Base-by-base conservation (phyloP, 257 asterid genomes). In the Linderniella brevidens region DNA sequence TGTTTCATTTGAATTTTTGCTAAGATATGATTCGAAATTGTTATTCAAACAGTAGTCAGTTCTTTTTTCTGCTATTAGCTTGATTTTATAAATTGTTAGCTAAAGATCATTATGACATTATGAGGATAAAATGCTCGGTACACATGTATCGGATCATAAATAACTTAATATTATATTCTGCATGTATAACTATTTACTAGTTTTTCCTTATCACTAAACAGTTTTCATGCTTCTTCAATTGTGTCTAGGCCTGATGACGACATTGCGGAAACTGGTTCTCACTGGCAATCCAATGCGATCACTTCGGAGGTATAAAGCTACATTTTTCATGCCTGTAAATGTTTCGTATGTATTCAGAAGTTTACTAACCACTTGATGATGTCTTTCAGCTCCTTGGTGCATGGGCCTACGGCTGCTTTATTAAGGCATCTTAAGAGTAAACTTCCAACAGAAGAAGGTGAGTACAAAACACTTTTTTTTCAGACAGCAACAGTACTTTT, bases 391-490 rank as follows among this genome's bases (percentile, higher is more conserved):
- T 78, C 96, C 55, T 66, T 88, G 73, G 87, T 84, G 44, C 58
- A 72, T 51, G 98, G 98, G 60, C 93, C 98, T 41, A 80, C 98
- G 46, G 67, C 82, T 50, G 82, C 93, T 66, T 60, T 84, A 58
- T 52, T 88, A 67, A 88, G 57, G 82, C 68, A 59, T 66, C 96
- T 88, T 56, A 82, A 73, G 58, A 84, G 98, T 64, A 69, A 93
- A 63, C 92, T 88, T 60, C 96, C 96, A 39, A 46, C 72, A 25
- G 78, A 72, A 69, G 98, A 84, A 88, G 98, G 98, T 84, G 67
- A 60, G 64, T 40, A 62, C 68, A 56, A 55, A 32, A 49, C 17
- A 39, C 32, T 35, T 13, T 44, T 41, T 18, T 59, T 62, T 35
- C 43, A 46, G 35, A 20, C 56, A 36, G 20, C 53, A 58, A 46